A percentile compares a stretch with the other conserved stretches of the same genome.
Conservation (phyloP, 2,329 filamentous ascomycete species). For the Cercospora sp. region DNA sequence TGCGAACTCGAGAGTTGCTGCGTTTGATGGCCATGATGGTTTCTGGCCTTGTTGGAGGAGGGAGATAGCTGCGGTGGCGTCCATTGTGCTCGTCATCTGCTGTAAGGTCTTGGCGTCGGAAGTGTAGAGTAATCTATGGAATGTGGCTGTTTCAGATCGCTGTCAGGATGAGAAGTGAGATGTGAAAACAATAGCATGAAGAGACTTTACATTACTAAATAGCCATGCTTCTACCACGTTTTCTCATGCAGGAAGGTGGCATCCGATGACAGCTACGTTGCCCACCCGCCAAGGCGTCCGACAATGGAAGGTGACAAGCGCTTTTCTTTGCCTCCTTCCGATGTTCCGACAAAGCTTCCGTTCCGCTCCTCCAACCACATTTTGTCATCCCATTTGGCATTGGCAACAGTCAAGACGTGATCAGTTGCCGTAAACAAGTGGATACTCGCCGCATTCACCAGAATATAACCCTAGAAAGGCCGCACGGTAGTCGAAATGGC, state of each 20-base stretch:
- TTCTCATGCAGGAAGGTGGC: conserved; percentile 7
- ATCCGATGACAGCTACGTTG: conserved; percentile 3
- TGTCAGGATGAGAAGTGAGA: not conserved
- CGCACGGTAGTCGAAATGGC: not conserved
- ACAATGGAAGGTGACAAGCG: conserved; percentile 14
- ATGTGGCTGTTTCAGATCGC: not conserved
- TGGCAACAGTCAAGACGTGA: not conserved
- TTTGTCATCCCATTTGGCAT: not conserved
- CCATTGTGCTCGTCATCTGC: conserved; percentile 24
- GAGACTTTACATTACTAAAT: conserved; percentile 3
- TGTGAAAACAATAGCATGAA: not conserved
- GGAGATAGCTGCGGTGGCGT: conserved; percentile 27
- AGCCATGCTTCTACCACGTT: conserved; percentile 2
- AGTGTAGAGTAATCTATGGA: no score
- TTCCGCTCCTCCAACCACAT: not conserved
- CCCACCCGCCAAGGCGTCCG: not conserved
- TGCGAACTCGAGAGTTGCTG: conserved; percentile 32
- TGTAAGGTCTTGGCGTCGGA: conserved; percentile 6
- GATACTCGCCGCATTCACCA: conserved; percentile 1
- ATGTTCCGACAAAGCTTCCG: conserved; percentile 3
- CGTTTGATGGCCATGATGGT: conserved; percentile 29
- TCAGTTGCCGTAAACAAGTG: not conserved
- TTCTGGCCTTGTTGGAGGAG: conserved; percentile 31
- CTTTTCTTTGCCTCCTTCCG: not conserved
- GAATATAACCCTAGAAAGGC: not conserved